Evolutionary conservation across 495 filamentous ascomycete genomes (phyloP).

Genomic region (Xylaria cubensis): DNA sequence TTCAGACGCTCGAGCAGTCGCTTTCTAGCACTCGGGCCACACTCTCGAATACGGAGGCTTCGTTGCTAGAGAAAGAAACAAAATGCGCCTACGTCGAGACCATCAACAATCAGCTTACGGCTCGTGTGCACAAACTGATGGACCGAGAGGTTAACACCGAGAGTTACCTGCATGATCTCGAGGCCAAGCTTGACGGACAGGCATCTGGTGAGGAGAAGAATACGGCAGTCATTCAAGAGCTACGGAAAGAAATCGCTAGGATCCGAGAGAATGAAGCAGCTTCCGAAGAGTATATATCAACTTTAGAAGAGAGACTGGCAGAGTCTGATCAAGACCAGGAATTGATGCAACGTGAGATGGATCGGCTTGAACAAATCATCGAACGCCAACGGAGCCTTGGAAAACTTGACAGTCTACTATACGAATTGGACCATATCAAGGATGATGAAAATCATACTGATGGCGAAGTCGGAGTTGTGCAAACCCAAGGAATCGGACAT

Average conservation of each 20-base stretch:
- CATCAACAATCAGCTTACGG: slow-evolving; percentile 85
- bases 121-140: slow-evolving; percentile 84
- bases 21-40: slow-evolving; percentile 88
- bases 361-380: slow-evolving; percentile 91
- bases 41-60: slow-evolving; percentile 82
- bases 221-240: slow-evolving; percentile 77
- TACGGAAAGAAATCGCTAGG: slow-evolving; percentile 90
- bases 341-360: slow-evolving; percentile 94
- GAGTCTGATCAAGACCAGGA: slow-evolving; percentile 97
- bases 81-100: slow-evolving; percentile 92
- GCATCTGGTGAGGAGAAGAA: slow-evolving; percentile 94
- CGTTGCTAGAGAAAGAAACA: slow-evolving; percentile 88
- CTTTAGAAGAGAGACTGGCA: slow-evolving; percentile 92
- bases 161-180: slow-evolving; percentile 88
- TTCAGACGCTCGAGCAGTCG: slow-evolving; percentile 89
- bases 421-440: slow-evolving; percentile 85
- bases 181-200: slow-evolving; percentile 85
- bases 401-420: slow-evolving; percentile 88
- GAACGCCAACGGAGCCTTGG: slow-evolving; percentile 95
- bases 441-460: slow-evolving; percentile 56
- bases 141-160: slow-evolving; percentile 91
- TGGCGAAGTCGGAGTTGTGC: slow-evolving; percentile 40
- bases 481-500: slow-evolving; percentile 50
- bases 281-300: slow-evolving; percentile 96
- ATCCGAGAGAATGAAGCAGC: slow-evolving; percentile 87